Evolutionary conservation across 2,329 filamentous ascomycete genomes (phyloP).

Genomic region (Ophiostoma piceae): DNA sequence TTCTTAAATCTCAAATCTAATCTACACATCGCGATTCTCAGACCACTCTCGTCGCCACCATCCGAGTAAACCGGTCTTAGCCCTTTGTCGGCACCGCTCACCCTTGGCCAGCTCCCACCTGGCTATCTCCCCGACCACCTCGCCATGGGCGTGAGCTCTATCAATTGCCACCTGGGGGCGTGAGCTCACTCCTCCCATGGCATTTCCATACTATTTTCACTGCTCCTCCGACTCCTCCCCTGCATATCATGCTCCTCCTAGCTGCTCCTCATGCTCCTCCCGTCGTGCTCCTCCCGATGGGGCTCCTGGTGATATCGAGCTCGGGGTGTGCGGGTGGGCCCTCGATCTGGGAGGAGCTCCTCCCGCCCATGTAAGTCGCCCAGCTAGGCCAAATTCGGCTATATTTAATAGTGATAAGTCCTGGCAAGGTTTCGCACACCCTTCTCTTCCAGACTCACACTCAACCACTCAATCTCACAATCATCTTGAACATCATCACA

Average conservation of each 20-base stretch:
- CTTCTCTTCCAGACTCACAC: neutral
- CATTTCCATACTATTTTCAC: neutral
- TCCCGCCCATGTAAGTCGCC: conserved; percentile 15
- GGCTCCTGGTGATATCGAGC: conserved; percentile 1
- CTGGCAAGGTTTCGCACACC: conserved; percentile 1
- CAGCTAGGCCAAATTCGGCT: conserved; percentile 6
- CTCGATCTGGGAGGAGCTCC: conserved; percentile 17
- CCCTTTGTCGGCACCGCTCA: neutral
- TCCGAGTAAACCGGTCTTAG: neutral
- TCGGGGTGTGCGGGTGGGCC: neutral
- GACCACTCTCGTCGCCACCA: neutral
- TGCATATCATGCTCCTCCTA: neutral
- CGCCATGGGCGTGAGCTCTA: neutral
- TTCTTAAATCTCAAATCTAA: conserved; percentile 4
- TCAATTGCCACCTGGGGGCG: neutral
- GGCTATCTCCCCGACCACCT: neutral
- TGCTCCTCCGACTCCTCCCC: neutral
- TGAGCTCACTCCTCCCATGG: neutral
- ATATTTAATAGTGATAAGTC: conserved; percentile 1
- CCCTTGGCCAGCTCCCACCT: conserved; percentile 2
- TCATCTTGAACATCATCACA: neutral
- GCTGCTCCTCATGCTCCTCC: neutral
- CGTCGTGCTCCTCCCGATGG: conserved; percentile 2
- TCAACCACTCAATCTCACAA: conserved; percentile 9
- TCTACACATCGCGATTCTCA: neutral